These are phyloP conservation scores for Halophytophthora polymorphica DNA, from an alignment of 352 stramenopile genomes.

Conservation along the genomic window DNA sequence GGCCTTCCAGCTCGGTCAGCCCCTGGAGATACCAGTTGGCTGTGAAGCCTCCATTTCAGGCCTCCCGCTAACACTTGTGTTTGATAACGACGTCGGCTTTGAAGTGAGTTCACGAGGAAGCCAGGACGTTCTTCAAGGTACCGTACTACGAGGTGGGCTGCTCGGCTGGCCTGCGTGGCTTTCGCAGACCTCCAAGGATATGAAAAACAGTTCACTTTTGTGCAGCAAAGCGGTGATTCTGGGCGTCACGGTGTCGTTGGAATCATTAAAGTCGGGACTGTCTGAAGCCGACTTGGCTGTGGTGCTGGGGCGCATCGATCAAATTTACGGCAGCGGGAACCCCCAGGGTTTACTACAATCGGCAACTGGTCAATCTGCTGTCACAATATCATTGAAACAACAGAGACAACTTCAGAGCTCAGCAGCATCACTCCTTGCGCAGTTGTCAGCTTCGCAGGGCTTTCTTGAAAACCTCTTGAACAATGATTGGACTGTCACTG, in stretches of 20 bases:
- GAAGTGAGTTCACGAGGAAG: constrained; percentile 7
- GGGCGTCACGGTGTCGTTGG: constrained; percentile 6
- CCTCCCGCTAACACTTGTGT: constrained; percentile 12
- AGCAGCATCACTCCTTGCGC: constrained; percentile 13
- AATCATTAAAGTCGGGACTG: constrained; percentile 11
- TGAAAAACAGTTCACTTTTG: not conserved
- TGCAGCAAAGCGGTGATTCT: constrained; percentile 10
- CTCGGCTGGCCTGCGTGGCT: constrained; percentile 17
- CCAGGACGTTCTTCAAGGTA: constrained; percentile 5
- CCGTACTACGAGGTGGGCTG: constrained; percentile 11
- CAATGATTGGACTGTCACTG: constrained; percentile 10
- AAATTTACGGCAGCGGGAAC: constrained; percentile 4
- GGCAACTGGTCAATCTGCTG: not conserved
- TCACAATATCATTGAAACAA: not conserved
- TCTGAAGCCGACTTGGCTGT: constrained; percentile 1
- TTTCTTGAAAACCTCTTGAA: constrained; percentile 17
- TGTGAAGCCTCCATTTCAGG: not conserved
- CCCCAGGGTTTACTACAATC: constrained; percentile 5
- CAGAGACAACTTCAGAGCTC: constrained; percentile 12
- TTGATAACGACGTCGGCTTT: constrained; percentile 13
- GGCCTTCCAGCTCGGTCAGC: constrained; percentile 12
- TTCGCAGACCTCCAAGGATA: not conserved
- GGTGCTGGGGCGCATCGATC: constrained; percentile 7
- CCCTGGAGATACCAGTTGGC: constrained; percentile 9
- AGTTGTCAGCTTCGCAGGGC: constrained; percentile 4